Percentiles rank a stretch among this genome's conserved stretches.
Conservation (phyloP, 2,329 filamentous ascomycete genomes). For the Aspergillus hiratsukae region DNA sequence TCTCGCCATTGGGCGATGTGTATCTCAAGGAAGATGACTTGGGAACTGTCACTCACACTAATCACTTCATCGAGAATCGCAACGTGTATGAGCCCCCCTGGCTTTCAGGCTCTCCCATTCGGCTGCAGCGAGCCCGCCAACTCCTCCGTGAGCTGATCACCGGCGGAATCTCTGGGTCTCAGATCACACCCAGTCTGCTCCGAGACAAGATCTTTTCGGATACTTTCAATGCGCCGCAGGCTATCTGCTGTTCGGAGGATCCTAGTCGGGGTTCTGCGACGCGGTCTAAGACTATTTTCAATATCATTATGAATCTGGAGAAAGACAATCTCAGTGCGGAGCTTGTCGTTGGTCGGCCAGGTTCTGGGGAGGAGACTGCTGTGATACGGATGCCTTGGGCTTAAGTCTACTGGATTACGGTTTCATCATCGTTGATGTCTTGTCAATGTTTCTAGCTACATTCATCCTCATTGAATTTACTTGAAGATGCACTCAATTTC, state of each 20-base stretch:
- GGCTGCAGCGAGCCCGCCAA: slow-evolving; percentile 23
- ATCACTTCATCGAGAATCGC: slow-evolving; percentile 39
- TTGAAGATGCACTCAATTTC: neutral
- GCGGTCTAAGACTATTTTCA: slow-evolving; percentile 32
- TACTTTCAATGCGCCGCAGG: slow-evolving; percentile 30
- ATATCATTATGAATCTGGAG: slow-evolving; percentile 34
- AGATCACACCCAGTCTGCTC: slow-evolving; percentile 20
- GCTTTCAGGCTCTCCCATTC: slow-evolving; percentile 30
- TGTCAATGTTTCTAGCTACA: neutral
- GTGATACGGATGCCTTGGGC: slow-evolving; percentile 26
- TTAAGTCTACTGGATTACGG: neutral
- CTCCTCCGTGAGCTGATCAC: slow-evolving; percentile 22
- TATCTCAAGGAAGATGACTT: slow-evolving; percentile 32
- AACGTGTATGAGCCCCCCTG: slow-evolving; percentile 31
- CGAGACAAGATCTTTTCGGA: slow-evolving; percentile 34
- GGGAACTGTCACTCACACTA: slow-evolving; percentile 41
- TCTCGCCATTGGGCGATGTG: slow-evolving; percentile 26
- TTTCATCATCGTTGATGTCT: neutral
- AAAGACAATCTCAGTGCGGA: slow-evolving; percentile 24
- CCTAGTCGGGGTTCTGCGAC: slow-evolving; percentile 20
- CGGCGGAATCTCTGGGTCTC: slow-evolving; percentile 16
- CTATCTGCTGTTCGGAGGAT: slow-evolving; percentile 34
- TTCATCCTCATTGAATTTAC: neutral
- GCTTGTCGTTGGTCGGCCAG: slow-evolving; percentile 30
- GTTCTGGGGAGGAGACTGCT: slow-evolving; percentile 23